Evolutionary conservation across 148 eudicot species (phyloP).

Genomic region (Talinum fruticosum): DNA sequence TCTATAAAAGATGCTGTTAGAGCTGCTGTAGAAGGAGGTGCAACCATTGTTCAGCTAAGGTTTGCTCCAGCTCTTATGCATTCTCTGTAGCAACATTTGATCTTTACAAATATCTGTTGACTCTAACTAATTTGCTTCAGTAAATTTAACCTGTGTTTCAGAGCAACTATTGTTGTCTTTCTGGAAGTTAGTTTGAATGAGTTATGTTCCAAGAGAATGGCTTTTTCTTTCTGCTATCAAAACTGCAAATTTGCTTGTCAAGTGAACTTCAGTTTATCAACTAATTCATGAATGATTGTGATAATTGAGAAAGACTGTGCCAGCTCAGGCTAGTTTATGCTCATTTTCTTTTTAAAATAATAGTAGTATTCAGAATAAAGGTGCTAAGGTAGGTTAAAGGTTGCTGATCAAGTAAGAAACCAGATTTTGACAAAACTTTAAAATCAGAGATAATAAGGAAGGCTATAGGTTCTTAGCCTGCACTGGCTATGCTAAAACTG

Average conservation of each 20-base stretch:
- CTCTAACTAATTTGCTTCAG: neutral
- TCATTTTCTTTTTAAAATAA: neutral
- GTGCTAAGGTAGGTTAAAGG: neutral
- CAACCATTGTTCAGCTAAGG: constrained; percentile 90
- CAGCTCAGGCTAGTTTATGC: neutral
- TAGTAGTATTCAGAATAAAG: neutral
- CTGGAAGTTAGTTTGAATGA: neutral
- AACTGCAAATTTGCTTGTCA: neutral
- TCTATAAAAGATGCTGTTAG: constrained; percentile 72
- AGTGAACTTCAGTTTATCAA: neutral
- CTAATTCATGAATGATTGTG: neutral
- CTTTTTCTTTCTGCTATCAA: neutral
- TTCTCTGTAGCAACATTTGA: neutral
- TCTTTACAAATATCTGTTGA: neutral
- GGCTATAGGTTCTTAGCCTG: neutral
- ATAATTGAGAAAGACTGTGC: neutral
- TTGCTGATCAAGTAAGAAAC: neutral
- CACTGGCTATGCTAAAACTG: neutral
- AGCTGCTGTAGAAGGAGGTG: constrained; percentile 92
- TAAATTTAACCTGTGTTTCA: neutral
- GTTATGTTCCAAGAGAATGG: neutral
- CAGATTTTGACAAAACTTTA: neutral
- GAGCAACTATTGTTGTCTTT: too few relatives aligned
- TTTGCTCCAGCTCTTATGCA: constrained; percentile 27
- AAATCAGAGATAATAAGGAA: neutral